Base-by-base conservation (phyloP, 805 yeast species). In the Helenozyma baotianmanensis region DNA sequence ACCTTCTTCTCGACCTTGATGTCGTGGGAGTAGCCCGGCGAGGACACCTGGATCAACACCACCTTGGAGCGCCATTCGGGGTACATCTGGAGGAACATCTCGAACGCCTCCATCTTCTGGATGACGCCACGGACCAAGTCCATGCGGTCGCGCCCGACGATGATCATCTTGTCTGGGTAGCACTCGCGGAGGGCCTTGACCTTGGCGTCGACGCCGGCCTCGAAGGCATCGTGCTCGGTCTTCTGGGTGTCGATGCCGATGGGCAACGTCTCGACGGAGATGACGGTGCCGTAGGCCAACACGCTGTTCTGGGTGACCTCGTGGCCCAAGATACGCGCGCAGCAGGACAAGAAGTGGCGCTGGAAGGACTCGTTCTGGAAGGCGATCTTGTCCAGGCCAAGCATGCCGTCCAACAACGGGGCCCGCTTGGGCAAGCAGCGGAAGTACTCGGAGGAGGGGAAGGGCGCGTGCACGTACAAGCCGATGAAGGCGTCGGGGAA, bases 361-460 rank as follows among this genome's bases (percentile, higher is more conserved):
- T 87, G 79, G 64, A 89, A 90, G 6, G 90, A 78, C 34, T 74
- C 78, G 46, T 86, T 78, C 57, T 92, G 98, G 62, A 92, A 87
- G 8, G 83, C 88, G 29, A 92, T 74, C 50, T 79, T 76, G 54
- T 87, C 85, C 6, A 96, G 78, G 15, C 97, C 97, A 30, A 92
- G 72, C 74, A 92, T 74, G 12, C 98, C 97, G 51, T 86, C 95
- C 38, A 92, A 68, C 30, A 92, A 64, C 51, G 84, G 82, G 36
- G 78, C 71, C 45, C 98, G 74, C 58, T 84, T 84, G 23, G 96
- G 80, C 22, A 94, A 60, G 46, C 95, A 84, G 41, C 97, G 73
- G 63, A 92, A 87, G 56, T 89, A 88, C 59, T 92, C 99, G 12
- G 88, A 80, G 16, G 95, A 80, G 9, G 97, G 96, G 71, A 90